Evolutionary conservation across 441 rosid genomes (phyloP), one percentile per base, ranked within the genome.

Genomic region (Aleurites moluccanus): DNA sequence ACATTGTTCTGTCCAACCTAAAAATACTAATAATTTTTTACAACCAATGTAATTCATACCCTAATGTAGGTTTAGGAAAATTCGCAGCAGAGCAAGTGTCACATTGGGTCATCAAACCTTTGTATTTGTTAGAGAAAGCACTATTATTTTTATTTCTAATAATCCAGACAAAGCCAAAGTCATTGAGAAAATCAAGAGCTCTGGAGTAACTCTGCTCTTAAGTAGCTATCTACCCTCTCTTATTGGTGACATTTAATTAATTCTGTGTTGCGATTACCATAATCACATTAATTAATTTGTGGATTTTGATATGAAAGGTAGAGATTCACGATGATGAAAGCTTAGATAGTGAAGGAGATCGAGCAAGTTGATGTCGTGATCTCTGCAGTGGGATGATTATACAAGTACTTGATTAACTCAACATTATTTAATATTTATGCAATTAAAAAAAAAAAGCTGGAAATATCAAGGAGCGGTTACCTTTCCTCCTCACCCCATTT

Each of bases 391-490:
- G 81, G 65, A 49, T 1, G 8, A 0, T 28, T n/a, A n/a, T 23
- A 3, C 79, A 50, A n/a, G 10, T 79, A 23, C 77, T 60, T 3
- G 82, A 81, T 69, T 87, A 80, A 71, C 72, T 10, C 38, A 86
- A 81, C 80, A 76, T 86, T 42, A 76, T 83, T n/a, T n/a, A n/a
- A n/a, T n/a, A n/a, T n/a, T n/a, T n/a, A n/a, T n/a, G n/a, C 3
- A 75, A 73, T 42, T 86, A 87, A 40, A 83, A 84, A 72, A 86
- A 84, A 73, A 83, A 80, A 77, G 87, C 86, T 15, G 84, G 87
- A 28, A 84, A 81, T 53, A 57, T 86, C 8, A 84, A 82, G 86
- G 86, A 79, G 70, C 18, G 52, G n/a, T n/a, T n/a, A n/a, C n/a
- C n/a, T n/a, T n/a, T n/a, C n/a, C n/a, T n/a, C n/a, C n/a, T n/a